These are phyloP conservation scores for Phyllosticta capitalensis DNA, from an alignment of 2,329 filamentous ascomycete genomes.

Conservation along the genomic window DNA sequence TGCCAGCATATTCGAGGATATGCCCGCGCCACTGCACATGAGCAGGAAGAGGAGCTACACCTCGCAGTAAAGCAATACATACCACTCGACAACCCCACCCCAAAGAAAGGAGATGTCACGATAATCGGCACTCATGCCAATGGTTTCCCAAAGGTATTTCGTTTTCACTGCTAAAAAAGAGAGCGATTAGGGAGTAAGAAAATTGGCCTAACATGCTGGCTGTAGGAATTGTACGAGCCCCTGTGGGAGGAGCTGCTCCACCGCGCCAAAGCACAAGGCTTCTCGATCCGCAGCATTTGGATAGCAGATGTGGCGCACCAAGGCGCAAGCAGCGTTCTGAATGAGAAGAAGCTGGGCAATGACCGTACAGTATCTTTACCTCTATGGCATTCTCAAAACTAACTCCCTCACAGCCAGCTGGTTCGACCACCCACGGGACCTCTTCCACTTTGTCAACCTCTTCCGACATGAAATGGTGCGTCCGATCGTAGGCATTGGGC, in stretches of 20 bases:
- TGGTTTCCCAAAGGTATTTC: constrained; percentile 72
- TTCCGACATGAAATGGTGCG: constrained; percentile 72
- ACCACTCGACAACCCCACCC: constrained; percentile 58
- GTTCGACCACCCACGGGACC: constrained; percentile 76
- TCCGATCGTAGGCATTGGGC: constrained; percentile 74
- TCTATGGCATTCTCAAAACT: neutral
- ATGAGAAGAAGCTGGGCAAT: constrained; percentile 67
- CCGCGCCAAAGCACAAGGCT: constrained; percentile 46
- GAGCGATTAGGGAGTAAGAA: too few species aligned
- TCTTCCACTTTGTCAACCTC: constrained; percentile 74
- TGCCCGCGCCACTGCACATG: constrained; percentile 58
- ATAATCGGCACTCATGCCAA: constrained; percentile 85
- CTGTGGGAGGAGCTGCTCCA: constrained; percentile 75
- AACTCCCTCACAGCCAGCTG: constrained; percentile 55
- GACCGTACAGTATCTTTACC: constrained; percentile 56
- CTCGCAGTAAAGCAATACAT: constrained; percentile 83
- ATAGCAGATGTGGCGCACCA: constrained; percentile 85
- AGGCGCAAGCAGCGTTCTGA: constrained; percentile 67
- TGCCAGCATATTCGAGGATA: constrained; percentile 78
- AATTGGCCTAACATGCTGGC: constrained; percentile 14
- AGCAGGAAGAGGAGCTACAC: constrained; percentile 64
- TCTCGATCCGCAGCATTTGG: constrained; percentile 74
- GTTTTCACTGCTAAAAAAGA: neutral
- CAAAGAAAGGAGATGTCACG: constrained; percentile 68
- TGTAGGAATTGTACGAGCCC: constrained; percentile 83